Percentiles rank a stretch among this genome's conserved stretches.
These are phyloP conservation scores for Xylaria palmicola DNA, from an alignment of 495 filamentous ascomycete genomes.

Conservation along the genomic window DNA sequence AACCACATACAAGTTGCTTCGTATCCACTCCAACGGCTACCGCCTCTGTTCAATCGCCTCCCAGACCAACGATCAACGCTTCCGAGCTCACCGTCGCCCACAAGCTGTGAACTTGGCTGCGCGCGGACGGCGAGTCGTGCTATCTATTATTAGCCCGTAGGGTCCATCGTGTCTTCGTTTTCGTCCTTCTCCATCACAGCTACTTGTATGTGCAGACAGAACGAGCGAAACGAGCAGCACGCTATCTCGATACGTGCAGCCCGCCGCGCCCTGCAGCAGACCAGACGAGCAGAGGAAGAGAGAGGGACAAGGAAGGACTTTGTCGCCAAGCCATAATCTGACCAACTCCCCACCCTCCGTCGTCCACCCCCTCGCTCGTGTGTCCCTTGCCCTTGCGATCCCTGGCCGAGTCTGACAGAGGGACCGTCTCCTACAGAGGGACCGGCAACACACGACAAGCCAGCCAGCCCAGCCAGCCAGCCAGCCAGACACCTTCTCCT, in stretches of 20 bases:
- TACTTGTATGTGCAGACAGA: too few species aligned
- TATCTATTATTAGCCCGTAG: too few species aligned
- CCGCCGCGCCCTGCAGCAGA: too few species aligned
- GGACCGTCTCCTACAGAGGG: constrained; percentile 1
- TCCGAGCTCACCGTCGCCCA: background rate
- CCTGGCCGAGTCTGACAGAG: constrained; percentile 12
- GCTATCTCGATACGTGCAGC: too few species aligned
- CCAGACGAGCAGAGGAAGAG: background rate
- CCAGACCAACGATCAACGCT: background rate
- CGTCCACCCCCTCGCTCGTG: constrained; percentile 1
- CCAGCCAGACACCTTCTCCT: background rate
- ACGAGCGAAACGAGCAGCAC: too few species aligned
- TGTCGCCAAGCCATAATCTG: constrained; percentile 13
- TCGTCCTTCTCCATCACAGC: too few species aligned
- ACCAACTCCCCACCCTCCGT: constrained; percentile 2
- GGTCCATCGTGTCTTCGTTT: too few species aligned
- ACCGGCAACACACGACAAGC: too few species aligned
- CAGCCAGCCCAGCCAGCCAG: background rate
- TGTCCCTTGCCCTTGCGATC: constrained; percentile 5
- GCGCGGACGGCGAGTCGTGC: too few species aligned
- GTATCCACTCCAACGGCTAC: background rate
- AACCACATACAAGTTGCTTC: background rate
- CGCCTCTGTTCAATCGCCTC: background rate
- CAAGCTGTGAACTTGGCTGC: background rate
- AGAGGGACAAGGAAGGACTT: constrained; percentile 15